Evolutionary conservation across 352 stramenopile genomes (phyloP).

Genomic region (Pythium sp.): DNA sequence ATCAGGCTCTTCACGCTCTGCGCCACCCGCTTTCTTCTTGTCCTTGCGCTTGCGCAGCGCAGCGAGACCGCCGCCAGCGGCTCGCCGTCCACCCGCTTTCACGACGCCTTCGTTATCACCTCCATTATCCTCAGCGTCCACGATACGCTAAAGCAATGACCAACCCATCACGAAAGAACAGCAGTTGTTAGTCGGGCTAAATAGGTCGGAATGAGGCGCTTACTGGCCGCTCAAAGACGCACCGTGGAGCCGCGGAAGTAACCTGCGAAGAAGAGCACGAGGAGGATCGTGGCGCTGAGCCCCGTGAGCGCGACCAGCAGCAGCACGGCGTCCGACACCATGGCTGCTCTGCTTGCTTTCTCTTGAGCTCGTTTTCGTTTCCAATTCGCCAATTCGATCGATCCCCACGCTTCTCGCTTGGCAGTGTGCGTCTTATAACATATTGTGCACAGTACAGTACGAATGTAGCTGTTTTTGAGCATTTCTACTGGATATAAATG

Average conservation of each 20-base stretch:
- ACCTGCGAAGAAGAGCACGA: constrained; percentile 64
- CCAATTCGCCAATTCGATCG: too few relatives aligned
- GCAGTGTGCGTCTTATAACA: too few relatives aligned
- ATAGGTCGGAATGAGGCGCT: too few relatives aligned
- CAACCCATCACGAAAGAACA: not conserved
- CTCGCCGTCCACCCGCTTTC: constrained; percentile 34
- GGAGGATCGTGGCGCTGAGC: constrained; percentile 43
- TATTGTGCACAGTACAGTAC: too few relatives aligned
- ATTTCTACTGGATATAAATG: too few relatives aligned
- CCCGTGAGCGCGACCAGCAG: constrained; percentile 51
- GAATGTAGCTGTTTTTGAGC: too few relatives aligned
- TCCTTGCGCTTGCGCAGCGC: constrained; percentile 67
- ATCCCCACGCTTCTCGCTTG: too few relatives aligned
- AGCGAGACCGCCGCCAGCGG: constrained; percentile 37
- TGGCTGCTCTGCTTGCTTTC: constrained; percentile 5
- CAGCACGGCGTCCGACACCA: constrained; percentile 58
- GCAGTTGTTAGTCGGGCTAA: too few relatives aligned
- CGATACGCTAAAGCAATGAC: constrained; percentile 19
- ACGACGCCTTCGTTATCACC: constrained; percentile 30
- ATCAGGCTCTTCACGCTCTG: constrained; percentile 16
- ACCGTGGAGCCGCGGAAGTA: constrained; percentile 51
- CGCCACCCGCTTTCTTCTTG: constrained; percentile 38
- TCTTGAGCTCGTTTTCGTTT: too few relatives aligned
- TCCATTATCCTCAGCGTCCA: constrained; percentile 23
- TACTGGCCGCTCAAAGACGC: too few relatives aligned